Evolutionary conservation across 106 monocot species (phyloP).

Genomic region (Allium cepa): DNA sequence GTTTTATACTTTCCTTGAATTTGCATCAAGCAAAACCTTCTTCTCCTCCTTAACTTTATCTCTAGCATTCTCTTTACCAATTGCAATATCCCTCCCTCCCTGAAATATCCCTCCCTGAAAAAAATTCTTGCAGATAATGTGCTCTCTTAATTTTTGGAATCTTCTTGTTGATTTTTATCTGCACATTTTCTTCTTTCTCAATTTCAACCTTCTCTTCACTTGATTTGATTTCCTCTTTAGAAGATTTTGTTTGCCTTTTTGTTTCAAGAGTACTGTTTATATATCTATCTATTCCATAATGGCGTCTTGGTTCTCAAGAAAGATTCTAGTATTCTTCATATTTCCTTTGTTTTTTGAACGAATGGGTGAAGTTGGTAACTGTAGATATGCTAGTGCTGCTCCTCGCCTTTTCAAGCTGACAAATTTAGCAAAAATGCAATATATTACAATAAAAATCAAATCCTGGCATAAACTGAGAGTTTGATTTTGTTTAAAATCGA

Average conservation of each 20-base stretch:
- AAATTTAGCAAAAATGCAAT: too few relatives aligned
- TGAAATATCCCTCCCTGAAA: constrained; percentile 38
- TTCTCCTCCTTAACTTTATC: constrained; percentile 2
- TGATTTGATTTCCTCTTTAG: constrained; percentile 46
- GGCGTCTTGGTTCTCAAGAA: constrained; percentile 78
- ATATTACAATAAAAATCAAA: too few relatives aligned
- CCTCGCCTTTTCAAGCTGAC: constrained; percentile 9
- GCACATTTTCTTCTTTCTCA: not conserved
- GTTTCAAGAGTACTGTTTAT: constrained; percentile 3
- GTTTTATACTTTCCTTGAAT: constrained; percentile 6
- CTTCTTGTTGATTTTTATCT: constrained; percentile 1
- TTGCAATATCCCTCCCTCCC: constrained; percentile 3
- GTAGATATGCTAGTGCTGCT: not conserved
- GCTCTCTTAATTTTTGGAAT: constrained; percentile 35
- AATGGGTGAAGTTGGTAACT: not conserved
- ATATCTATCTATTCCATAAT: not conserved
- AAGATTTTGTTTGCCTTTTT: constrained; percentile 6
- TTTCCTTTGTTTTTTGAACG: not conserved
- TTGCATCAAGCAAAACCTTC: constrained; percentile 4
- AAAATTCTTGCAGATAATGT: constrained; percentile 72
- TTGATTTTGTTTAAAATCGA: too few relatives aligned
- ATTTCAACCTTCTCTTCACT: constrained; percentile 35
- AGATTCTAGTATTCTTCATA: constrained; percentile 34
- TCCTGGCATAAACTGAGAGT: too few relatives aligned
- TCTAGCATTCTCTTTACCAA: not conserved